phyloP scores from a whole-genome alignment of 176 grass and related monocot species.

The Eragrostis curvula region DNA sequence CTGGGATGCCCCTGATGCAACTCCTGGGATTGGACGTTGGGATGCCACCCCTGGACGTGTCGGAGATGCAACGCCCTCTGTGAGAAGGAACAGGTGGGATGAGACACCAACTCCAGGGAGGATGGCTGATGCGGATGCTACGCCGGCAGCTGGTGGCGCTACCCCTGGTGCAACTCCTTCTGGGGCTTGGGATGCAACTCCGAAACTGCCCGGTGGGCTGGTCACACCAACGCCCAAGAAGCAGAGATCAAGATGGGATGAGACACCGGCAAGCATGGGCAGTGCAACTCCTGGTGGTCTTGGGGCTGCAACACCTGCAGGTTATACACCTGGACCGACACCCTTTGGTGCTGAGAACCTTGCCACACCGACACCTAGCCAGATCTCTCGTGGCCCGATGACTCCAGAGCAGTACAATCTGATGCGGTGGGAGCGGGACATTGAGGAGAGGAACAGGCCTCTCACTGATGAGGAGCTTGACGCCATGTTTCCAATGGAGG shows the following conservation, averaged over 20 bases:
- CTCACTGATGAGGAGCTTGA: slow-evolving; percentile 96
- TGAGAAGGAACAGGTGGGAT: slow-evolving; percentile 94
- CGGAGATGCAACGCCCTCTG: slow-evolving; percentile 74
- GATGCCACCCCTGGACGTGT: slow-evolving; percentile 80
- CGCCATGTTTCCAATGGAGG: slow-evolving; percentile 80
- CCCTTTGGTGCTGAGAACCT: slow-evolving; percentile 78
- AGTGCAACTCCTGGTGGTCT: slow-evolving; percentile 57
- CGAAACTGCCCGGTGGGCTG: slow-evolving; percentile 78
- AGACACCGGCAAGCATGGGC: slow-evolving; percentile 82
- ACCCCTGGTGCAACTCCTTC: slow-evolving; percentile 84
- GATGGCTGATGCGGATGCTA: slow-evolving; percentile 87
- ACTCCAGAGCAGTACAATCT: slow-evolving; percentile 93
- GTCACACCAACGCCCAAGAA: slow-evolving; percentile 94
- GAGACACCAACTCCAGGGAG: slow-evolving; percentile 95
- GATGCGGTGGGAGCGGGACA: slow-evolving; percentile 90
- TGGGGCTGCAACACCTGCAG: slow-evolving; percentile 64
- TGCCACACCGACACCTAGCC: slow-evolving; percentile 68
- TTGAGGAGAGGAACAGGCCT: slow-evolving; percentile 94
- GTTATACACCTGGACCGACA: slow-evolving; percentile 83
- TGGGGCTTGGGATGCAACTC: slow-evolving; percentile 94
- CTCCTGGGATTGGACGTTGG: slow-evolving; percentile 83
- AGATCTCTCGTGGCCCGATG: slow-evolving; percentile 56
- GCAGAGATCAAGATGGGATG: slow-evolving; percentile 95
- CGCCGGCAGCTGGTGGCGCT: slow-evolving; percentile 69
- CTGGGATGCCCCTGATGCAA: slow-evolving; percentile 93